Evolutionary conservation across 1,284 basidiomycete genomes (phyloP), one percentile per base, ranked within the genome.

Genomic region (Cutaneotrichosporon sp.): DNA sequence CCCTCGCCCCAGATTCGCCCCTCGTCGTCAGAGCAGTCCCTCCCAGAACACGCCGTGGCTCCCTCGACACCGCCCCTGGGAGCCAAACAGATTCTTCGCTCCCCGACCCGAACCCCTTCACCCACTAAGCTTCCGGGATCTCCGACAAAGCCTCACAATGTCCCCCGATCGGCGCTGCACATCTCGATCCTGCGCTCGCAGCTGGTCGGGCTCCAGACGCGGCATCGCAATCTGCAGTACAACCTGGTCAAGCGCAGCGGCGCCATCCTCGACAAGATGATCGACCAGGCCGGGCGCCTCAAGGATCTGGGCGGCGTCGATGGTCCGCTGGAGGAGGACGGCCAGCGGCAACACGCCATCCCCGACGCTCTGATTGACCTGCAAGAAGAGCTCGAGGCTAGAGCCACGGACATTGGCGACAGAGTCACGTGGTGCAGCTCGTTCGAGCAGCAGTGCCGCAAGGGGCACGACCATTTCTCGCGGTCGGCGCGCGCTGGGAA

Each of bases 111-210:
- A 46, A 46, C 45, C 24, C 45, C 24, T 25, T 46, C 45, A 24
- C 45, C 45, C 14, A 46, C 45, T 9, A 46, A 46, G 24, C 45
- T 46, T 46, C 45, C 45, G 14, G 20, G 22, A 25, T 53, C 51
- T 20, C 38, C 53, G 38, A 45, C 25, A 20, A 54, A 54, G 53
- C 53, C 53, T 31, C 53, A 53, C 51, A 53, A 53, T 38, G 34
- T 53, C 8, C 47, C 56, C 24, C 56, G 56, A 20, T 58, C 58
- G 6, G 58, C 65, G 16, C 58, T 72, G 3, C 63, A 69, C 58
- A 45, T 60, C 20, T 63, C 63, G 11, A 63, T 51, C 77, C 84
- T 53, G 81, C 87, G 50, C 89, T 72, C 73, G 0, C 91, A 73
- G 85, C 87, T 77, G 20, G 63, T 73, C 33, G 74, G 69, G 16